A percentile compares a stretch with the other conserved stretches of the same genome.
phyloP scores from a whole-genome alignment of 768 basidiomycete genomes.

The Podaxis pistillaris region DNA sequence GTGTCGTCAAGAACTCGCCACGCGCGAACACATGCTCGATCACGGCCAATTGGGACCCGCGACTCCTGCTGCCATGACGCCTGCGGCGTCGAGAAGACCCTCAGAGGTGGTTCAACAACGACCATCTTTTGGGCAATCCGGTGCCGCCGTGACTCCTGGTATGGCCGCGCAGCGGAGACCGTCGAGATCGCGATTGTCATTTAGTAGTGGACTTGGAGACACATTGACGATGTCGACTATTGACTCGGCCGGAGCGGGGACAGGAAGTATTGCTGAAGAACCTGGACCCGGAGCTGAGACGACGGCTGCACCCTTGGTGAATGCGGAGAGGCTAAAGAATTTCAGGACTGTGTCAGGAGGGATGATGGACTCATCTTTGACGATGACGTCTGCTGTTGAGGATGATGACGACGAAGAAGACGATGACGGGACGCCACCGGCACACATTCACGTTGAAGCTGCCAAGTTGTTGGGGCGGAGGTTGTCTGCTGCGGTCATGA shows the following conservation, averaged over 20 bases:
- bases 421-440: conserved; percentile 9
- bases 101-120: conserved; percentile 6
- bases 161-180: conserved; percentile 5
- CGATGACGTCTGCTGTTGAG: conserved; percentile 54
- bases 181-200: conserved; percentile 10
- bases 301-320: background rate
- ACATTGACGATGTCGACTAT: conserved; percentile 40
- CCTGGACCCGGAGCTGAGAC: background rate
- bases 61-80: conserved; percentile 53
- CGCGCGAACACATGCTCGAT: conserved; percentile 92
- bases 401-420: conserved; percentile 30
- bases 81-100: conserved; percentile 41
- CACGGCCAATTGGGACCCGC: conserved; percentile 77
- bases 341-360: conserved; percentile 2
- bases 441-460: conserved; percentile 25
- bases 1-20: conserved; percentile 87
- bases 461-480: conserved; percentile 39
- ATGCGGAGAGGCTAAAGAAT: background rate
- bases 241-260: conserved; percentile 18
- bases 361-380: conserved; percentile 24
- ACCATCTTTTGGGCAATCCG: conserved; percentile 6
- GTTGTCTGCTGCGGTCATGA: conserved; percentile 41
- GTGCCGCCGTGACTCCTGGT: background rate
- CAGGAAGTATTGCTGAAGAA: conserved; percentile 5
- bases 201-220: conserved; percentile 26